phyloP scores from a whole-genome alignment of 1,139 yeast species.

The Pichia sp. region DNA sequence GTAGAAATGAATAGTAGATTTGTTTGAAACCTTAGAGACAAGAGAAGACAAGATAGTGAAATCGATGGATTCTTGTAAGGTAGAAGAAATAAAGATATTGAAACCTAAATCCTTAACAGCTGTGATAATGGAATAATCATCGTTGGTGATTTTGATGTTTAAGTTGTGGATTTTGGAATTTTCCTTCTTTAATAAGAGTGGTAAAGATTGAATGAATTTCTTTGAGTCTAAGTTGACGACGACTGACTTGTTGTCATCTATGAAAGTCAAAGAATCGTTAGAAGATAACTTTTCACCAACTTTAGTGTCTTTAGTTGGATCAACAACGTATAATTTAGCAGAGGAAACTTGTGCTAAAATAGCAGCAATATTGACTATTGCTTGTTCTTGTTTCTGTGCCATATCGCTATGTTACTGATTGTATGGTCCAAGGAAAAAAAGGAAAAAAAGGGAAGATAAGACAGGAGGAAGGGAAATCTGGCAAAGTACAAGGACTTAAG shows the following conservation, averaged over 20 bases:
- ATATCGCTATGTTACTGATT: background rate
- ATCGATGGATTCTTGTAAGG: slow-evolving; percentile 49
- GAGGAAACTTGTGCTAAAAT: slow-evolving; percentile 20
- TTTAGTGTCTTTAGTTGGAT: slow-evolving; percentile 14
- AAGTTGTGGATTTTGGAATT: slow-evolving; percentile 47
- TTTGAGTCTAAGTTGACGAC: slow-evolving; percentile 56
- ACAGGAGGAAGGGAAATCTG: background rate
- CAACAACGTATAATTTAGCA: slow-evolving; percentile 24
- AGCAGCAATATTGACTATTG: slow-evolving; percentile 23
- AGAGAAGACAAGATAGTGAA: slow-evolving; percentile 57
- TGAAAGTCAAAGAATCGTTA: slow-evolving; percentile 54
- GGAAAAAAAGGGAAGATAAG: background rate
- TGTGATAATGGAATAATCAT: slow-evolving; percentile 65
- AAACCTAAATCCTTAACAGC: slow-evolving; percentile 69
- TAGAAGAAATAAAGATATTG: slow-evolving; percentile 64
- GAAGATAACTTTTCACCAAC: slow-evolving; percentile 29
- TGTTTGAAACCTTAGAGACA: slow-evolving; percentile 46
- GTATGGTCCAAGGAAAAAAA: background rate
- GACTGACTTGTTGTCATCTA: slow-evolving; percentile 41
- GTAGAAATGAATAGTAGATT: slow-evolving; percentile 70
- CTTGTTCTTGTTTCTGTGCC: slow-evolving; percentile 17
- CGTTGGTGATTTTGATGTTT: slow-evolving; percentile 54
- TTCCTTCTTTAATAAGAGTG: slow-evolving; percentile 52
- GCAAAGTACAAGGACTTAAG: too few species aligned
- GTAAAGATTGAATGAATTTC: slow-evolving; percentile 51